Conservation (phyloP, 2,329 filamentous ascomycete genomes). For the Hypoxylon sp. region DNA sequence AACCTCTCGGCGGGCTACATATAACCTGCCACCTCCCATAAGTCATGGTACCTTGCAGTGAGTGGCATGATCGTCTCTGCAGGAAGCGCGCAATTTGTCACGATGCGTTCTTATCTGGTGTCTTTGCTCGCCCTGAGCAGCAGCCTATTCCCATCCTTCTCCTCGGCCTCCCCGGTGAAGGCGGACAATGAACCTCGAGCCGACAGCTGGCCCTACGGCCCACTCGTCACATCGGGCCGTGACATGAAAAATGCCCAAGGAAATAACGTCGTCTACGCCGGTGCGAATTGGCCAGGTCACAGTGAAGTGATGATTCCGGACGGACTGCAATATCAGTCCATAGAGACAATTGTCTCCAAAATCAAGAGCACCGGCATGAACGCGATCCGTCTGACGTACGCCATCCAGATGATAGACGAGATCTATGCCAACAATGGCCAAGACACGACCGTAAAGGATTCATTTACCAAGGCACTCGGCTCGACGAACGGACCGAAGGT, state of each 20-base stretch:
- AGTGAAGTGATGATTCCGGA: conserved; percentile 74
- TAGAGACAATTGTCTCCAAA: conserved; percentile 65
- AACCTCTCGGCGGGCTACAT: conserved; percentile 30
- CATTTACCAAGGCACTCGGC: conserved; percentile 62
- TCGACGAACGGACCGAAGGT: conserved; percentile 64
- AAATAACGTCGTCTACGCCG: conserved; percentile 63
- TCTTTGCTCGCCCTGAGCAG: conserved; percentile 46
- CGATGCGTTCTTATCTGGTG: conserved; percentile 43
- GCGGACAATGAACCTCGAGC: conserved; percentile 29
- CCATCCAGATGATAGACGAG: conserved; percentile 73
- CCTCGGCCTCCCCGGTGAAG: conserved; percentile 43
- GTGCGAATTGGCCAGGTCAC: conserved; percentile 72
- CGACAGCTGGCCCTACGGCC: conserved; percentile 49
- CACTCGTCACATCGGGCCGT: conserved; percentile 56
- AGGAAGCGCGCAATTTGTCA: conserved; percentile 20
- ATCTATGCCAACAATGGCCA: conserved; percentile 62
- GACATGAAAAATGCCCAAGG: conserved; percentile 59
- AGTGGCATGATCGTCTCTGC: conserved; percentile 19
- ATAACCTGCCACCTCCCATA: conserved; percentile 28
- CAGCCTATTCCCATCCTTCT: conserved; percentile 32
- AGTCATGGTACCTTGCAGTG: conserved; percentile 23
- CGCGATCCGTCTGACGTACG: conserved; percentile 71
- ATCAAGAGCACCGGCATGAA: conserved; percentile 73
- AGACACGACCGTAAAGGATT: conserved; percentile 61
- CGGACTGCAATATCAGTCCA: conserved; percentile 71